Evolutionary conservation across 345 rosid species (phyloP).

Genomic region (Hibiscus trionum): DNA sequence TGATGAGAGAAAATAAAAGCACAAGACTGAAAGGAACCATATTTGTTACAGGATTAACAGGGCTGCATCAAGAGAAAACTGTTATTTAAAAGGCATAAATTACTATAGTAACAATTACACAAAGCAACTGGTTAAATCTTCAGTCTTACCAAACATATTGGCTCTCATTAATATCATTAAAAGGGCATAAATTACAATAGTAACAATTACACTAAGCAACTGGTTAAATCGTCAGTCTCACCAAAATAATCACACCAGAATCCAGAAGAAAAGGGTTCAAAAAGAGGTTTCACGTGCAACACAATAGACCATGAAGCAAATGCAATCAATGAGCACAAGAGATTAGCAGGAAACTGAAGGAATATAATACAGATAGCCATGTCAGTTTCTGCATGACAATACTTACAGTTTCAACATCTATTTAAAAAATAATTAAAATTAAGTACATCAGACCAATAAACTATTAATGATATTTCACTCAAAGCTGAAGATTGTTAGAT

Average conservation of each 20-base stretch:
- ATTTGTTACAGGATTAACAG: conserved; percentile 94
- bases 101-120: background rate
- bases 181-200: background rate
- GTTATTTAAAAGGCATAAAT: background rate
- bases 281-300: background rate
- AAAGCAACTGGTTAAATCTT: background rate
- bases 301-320: background rate
- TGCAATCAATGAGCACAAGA: background rate
- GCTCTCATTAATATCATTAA: background rate
- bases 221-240: background rate
- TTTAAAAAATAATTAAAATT: background rate
- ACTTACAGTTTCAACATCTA: background rate
- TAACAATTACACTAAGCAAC: background rate
- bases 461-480: conserved; percentile 3
- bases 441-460: background rate
- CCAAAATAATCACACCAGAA: background rate
- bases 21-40: conserved; percentile 85
- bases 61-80: conserved; percentile 52
- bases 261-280: background rate
- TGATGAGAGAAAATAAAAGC: conserved; percentile 91
- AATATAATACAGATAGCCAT: background rate
- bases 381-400: too few species aligned
- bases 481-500: background rate
- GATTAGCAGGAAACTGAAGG: background rate
- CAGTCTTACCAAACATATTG: background rate